Base-by-base conservation (phyloP, 805 yeast genomes). In the Pichia thaimueangensis region DNA sequence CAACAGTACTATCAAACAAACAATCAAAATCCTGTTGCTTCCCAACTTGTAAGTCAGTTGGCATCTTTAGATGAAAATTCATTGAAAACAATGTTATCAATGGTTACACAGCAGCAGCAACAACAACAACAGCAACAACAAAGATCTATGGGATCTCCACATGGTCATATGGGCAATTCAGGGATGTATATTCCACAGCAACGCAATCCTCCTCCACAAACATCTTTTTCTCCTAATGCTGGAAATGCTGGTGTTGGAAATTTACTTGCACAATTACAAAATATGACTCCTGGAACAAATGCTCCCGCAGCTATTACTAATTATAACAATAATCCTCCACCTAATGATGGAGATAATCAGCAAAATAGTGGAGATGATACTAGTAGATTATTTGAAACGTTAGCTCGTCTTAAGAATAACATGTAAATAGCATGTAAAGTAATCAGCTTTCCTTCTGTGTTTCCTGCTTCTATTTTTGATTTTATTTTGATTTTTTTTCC, bases 391-490 rank as follows among this genome's bases (percentile, higher is more conserved):
- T 58, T 62, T 39, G 68, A 64, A 30, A 64, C 68, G 30, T 51
- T 64, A 37, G 66, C 68, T 17, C 58, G 68, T 48, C 51, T 64
- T 31, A 60, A 62, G 48, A 62, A 64, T 45, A 63, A 62, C 55
- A 65, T 52, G 59, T 63, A 58, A 62, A 64, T 45, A 63, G 61
- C 55, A 65, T 52, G 59, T 63, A 58, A 47, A 28, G 13, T 30
- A 29, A 39, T 6, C 22, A 15, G 19, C 31, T 10, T 24, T 5
- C 5, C 4, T 19, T 13, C 16, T 15, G 7, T 35, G 15, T 17
- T 11, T 12, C 19, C n/a, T 16, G 3, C n/a, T 16, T 19, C 13
- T 22, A 36, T 30, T 10, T 8, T 33, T 21, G n/a, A 20, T 13
- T 39, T n/a, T 27, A 13, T 24, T 40, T 7, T 16, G 7, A 15